Base-by-base conservation (phyloP, 371 early-diverging fungal genomes). In the Mortierella sp. region DNA sequence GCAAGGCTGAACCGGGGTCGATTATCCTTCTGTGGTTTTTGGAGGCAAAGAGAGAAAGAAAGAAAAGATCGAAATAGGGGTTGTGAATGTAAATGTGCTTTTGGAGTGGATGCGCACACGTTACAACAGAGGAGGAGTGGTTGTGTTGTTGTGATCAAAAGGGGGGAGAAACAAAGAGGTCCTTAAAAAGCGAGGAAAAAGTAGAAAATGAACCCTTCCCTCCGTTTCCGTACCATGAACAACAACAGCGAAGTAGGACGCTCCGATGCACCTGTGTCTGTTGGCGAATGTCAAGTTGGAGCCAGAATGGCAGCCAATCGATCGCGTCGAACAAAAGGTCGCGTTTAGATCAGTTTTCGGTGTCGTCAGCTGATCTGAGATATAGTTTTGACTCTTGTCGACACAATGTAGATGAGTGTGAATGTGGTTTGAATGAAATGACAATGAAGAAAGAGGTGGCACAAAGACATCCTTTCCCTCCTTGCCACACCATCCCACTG, bases 21-120 rank as follows among this genome's bases (percentile, higher is more conserved):
- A 35, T 4, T 29, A 63, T 35, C 14, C 10, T 35, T 35, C 21
- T 35, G 35, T 5, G 65, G 65, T 32, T 18, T 65, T 65, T 18
- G 2, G 32, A 35, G 1, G 65, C 14, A 60, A 29, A 60, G 32
- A 21, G 16, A 16, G 21, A 49, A 21, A 51, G 21, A 51, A 18
- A 51, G 21, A 51, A 18, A 63, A 14, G 65, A 21, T 65, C 2
- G 65, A 65, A 65, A 65, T 65, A 65, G 65, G 65, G 65, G 65
- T 41, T 21, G 5, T 65, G 41, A 2, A 14, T 27, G 27, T n/a
- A 7, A 24, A 2, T 46, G 48, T 56, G 56, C 56, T 35, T 63
- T 35, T n/a, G 27, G 51, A 51, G 21, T 51, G 6, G 51, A 51
- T 51, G 21, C 5, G 21, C 21, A 51, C 18, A 18, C 51, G 4